These are phyloP conservation scores for Przewalskia tangutica DNA, from an alignment of 257 asterid species.

Conservation along the genomic window DNA sequence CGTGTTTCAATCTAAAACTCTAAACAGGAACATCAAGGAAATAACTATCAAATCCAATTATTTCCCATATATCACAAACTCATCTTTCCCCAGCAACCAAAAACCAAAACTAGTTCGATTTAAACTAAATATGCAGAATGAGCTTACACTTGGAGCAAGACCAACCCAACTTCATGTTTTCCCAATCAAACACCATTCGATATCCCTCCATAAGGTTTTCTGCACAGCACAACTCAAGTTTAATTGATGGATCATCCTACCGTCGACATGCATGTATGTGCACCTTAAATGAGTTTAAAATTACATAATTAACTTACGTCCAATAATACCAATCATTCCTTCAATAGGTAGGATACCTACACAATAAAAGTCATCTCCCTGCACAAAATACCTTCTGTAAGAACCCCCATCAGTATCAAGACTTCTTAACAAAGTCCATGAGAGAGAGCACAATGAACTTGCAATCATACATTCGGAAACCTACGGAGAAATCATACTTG, in stretches of 20 bases:
- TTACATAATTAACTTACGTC: slow-evolving; percentile 51
- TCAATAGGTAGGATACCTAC: slow-evolving; percentile 31
- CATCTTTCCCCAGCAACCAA: neutral
- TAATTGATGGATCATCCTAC: neutral
- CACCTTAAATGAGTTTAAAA: neutral
- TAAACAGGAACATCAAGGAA: neutral
- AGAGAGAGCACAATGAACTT: neutral
- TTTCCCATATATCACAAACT: neutral
- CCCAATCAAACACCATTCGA: slow-evolving; percentile 71
- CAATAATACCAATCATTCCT: slow-evolving; percentile 43
- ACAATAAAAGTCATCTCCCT: slow-evolving; percentile 47
- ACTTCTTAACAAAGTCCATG: neutral
- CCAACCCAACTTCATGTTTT: slow-evolving; percentile 71
- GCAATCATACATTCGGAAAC: neutral
- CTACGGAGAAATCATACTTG: neutral
- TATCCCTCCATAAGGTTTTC: slow-evolving; percentile 74
- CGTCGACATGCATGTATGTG: neutral
- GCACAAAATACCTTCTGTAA: slow-evolving; percentile 18
- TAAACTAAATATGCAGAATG: slow-evolving; percentile 1
- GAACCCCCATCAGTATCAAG: neutral
- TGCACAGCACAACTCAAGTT: slow-evolving; percentile 18
- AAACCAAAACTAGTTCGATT: neutral
- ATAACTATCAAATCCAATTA: neutral
- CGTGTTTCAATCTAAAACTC: neutral
- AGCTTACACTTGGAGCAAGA: slow-evolving; percentile 68